Conservation (phyloP, 345 rosid genomes). For the Cardamine chenopodiifolia region DNA sequence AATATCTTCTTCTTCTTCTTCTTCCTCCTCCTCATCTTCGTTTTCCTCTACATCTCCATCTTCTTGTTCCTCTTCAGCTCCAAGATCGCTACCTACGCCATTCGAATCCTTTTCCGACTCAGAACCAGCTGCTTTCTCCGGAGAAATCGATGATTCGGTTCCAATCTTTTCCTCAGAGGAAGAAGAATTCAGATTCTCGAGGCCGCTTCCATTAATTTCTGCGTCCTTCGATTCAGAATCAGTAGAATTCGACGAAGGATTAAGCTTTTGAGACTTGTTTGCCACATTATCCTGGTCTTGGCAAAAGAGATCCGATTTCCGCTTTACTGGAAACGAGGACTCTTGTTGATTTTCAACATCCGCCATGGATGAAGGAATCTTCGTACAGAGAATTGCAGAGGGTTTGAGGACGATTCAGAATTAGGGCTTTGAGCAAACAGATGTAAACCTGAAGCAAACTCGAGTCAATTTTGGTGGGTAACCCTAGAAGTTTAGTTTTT, state of each 20-base stretch:
- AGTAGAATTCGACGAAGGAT: constrained; percentile 24
- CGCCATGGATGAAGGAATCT: constrained; percentile 49
- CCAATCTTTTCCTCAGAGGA: constrained; percentile 17
- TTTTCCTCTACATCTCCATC: constrained; percentile 22
- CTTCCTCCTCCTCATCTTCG: constrained; percentile 19
- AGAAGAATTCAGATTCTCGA: constrained; percentile 9
- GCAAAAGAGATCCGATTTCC: constrained; percentile 53
- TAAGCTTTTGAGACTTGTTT: constrained; percentile 52
- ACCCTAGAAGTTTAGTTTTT: constrained; percentile 15
- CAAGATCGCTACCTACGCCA: constrained; percentile 27
- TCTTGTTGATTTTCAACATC: constrained; percentile 54
- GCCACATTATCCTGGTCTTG: constrained; percentile 40
- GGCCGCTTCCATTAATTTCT: neutral
- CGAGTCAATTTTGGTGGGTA: constrained; percentile 9
- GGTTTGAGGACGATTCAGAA: constrained; percentile 18
- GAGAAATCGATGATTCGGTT: constrained; percentile 25
- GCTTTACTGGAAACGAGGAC: constrained; percentile 60
- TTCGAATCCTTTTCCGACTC: neutral
- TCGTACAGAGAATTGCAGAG: constrained; percentile 1
- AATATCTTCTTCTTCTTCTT: constrained; percentile 30
- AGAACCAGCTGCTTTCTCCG: constrained; percentile 22
- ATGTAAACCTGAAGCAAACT: neutral
- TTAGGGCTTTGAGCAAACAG: constrained; percentile 17
- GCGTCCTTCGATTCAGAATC: constrained; percentile 30
- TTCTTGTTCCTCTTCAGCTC: constrained; percentile 22